Percentiles rank a stretch among this genome's conserved stretches.
These are phyloP conservation scores for Pseudoneurospora amorphoporcata DNA, from an alignment of 495 filamentous ascomycete species.

Conservation along the genomic window DNA sequence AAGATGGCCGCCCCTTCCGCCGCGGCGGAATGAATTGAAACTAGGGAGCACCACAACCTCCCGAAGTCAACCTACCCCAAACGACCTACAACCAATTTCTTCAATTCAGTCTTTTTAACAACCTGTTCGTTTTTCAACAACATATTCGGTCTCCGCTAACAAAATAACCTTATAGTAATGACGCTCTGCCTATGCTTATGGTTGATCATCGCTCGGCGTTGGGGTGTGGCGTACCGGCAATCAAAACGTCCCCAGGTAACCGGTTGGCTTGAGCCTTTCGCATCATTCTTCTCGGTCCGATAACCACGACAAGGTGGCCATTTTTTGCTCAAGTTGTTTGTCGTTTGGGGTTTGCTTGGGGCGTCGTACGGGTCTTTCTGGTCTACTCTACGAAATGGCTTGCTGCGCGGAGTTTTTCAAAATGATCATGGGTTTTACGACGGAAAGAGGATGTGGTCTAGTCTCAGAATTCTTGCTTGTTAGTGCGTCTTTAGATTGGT, in stretches of 20 bases:
- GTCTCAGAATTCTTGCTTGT: not conserved
- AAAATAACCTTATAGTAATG: not conserved
- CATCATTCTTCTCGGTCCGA: not conserved
- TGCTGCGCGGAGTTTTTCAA: not conserved
- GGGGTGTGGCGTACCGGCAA: not conserved
- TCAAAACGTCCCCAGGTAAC: not conserved
- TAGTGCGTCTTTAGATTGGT: not conserved
- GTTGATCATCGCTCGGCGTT: not conserved
- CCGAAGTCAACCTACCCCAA: not conserved
- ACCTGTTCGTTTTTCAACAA: not conserved
- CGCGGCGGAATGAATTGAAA: not conserved
- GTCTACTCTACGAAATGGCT: not conserved
- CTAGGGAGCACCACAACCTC: not conserved
- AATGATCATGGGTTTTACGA: not conserved
- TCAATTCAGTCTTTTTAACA: not conserved
- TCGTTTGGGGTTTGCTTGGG: not conserved
- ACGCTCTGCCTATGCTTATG: not conserved
- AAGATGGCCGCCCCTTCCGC: not conserved
- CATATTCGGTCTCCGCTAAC: not conserved
- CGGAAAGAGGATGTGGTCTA: not conserved
- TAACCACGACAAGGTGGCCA: not conserved
- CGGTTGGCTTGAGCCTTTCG: not conserved
- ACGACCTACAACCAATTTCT: not conserved
- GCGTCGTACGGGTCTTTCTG: not conserved
- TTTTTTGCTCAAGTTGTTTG: not conserved